Evolutionary conservation across 192 early-diverging fungal genomes (phyloP), one percentile per base, ranked within the genome.

Genomic region (Diversispora epigaea): DNA sequence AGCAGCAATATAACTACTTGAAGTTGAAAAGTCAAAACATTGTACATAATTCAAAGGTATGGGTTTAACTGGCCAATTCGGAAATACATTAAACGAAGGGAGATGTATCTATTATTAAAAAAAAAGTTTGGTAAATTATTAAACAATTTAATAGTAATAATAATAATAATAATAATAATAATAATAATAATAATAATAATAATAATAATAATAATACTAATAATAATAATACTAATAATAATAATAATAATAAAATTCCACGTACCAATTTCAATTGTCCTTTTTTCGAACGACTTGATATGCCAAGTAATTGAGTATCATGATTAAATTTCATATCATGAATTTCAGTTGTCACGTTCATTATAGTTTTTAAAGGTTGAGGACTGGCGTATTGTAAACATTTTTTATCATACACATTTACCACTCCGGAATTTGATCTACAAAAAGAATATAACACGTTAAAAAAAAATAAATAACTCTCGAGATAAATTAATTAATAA

Each of bases 1-100:
- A 61, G 94, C 86, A 8, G 93, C 93, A 54, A 99, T 74, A 69
- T 93, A 97, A 6, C 94, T 94, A 52, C 95, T 93, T 50, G 89
- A 84, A n/a, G 94, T 94, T n/a, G 95, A 97, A 77, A 97, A 98
- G 52, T 85, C 89, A 49, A 94, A 78, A 52, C 82, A 83, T 54
- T 88, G 83, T 46, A 98, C 93, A 80, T 93, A 89, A 11, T 91
- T 89, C 40, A 99, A 83, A 15, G 94, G 93, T 17, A 95, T 96
- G 11, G 80, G 79, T 5, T 73, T 68, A 0, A 93, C 93, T n/a
- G 97, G 97, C 97, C 97, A 99, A 86, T 99, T 99, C 68, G 85
- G 74, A 82, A 94, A 96, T 50, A 97, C 93, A 15, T 88, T 86
- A 41, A 86, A 80, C 0, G 93, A 90, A 6, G 93, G 93, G 61